These are phyloP conservation scores for Gryganskiella cystojenkinii DNA, from an alignment of 192 early-diverging fungal species.

Conservation along the genomic window DNA sequence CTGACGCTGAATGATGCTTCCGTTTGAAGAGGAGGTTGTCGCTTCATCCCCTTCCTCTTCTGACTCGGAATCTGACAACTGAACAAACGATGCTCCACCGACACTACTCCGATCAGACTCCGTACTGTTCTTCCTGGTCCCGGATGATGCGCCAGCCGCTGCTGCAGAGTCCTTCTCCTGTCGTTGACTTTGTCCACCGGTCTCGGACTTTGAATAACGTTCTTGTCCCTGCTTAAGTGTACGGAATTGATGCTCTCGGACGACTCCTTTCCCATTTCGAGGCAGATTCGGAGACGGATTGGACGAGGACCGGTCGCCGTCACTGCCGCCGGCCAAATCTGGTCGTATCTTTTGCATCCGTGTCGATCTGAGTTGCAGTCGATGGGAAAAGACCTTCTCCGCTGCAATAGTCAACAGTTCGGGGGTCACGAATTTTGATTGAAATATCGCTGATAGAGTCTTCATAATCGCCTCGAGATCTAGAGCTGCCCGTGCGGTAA, in stretches of 20 bases:
- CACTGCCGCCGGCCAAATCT: not conserved
- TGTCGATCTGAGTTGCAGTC: slow-evolving; percentile 48
- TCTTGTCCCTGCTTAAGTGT: not conserved
- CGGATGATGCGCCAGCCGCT: not conserved
- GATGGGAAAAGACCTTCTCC: slow-evolving; percentile 68
- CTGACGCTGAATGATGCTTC: no score
- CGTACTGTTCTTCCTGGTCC: slow-evolving; percentile 7
- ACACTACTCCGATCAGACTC: slow-evolving; percentile 12
- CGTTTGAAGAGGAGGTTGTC: no score
- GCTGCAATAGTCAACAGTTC: slow-evolving; percentile 63
- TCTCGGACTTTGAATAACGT: not conserved
- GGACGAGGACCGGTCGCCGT: not conserved
- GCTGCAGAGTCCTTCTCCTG: not conserved
- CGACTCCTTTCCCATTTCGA: not conserved
- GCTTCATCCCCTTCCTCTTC: no score
- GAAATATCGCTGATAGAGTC: slow-evolving; percentile 62
- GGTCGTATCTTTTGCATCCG: slow-evolving; percentile 14
- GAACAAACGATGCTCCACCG: slow-evolving; percentile 30
- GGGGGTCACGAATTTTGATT: slow-evolving; percentile 61
- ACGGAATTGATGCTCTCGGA: no score
- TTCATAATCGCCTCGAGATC: slow-evolving; percentile 63
- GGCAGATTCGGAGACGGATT: not conserved
- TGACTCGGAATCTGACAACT: slow-evolving; percentile 32
- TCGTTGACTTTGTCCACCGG: not conserved
- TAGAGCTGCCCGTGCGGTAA: slow-evolving; percentile 62